These are phyloP conservation scores for Ilex aquifolium DNA, from an alignment of 257 asterid species.

Conservation along the genomic window DNA sequence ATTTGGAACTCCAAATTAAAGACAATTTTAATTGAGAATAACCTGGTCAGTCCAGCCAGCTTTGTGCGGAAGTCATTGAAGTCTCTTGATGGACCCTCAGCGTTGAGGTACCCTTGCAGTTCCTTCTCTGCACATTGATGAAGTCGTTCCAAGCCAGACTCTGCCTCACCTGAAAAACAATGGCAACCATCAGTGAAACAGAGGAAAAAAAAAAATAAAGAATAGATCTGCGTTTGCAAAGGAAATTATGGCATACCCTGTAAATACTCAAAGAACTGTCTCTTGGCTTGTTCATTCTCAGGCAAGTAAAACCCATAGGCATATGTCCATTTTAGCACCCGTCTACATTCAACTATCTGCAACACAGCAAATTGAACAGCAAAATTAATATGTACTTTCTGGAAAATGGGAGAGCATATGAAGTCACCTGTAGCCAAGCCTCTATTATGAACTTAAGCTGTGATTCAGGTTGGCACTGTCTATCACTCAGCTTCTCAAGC, in stretches of 20 bases:
- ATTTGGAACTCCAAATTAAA: not conserved
- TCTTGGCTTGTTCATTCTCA: slow-evolving; percentile 56
- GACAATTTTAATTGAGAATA: slow-evolving; percentile 5
- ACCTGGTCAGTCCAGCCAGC: slow-evolving; percentile 96
- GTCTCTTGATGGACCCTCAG: slow-evolving; percentile 68
- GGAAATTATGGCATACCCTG: slow-evolving; percentile 50
- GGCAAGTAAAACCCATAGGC: slow-evolving; percentile 88
- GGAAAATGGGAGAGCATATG: not conserved
- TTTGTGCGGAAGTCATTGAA: slow-evolving; percentile 88
- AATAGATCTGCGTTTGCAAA: not conserved
- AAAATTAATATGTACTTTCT: not conserved
- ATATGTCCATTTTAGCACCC: slow-evolving; percentile 97
- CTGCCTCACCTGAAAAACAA: slow-evolving; percentile 74
- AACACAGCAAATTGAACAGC: slow-evolving; percentile 6
- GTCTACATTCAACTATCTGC: slow-evolving; percentile 96
- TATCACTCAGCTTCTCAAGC: slow-evolving; percentile 89
- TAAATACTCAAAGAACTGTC: slow-evolving; percentile 87
- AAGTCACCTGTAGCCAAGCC: slow-evolving; percentile 88
- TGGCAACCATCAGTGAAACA: slow-evolving; percentile 3
- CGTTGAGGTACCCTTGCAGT: slow-evolving; percentile 60
- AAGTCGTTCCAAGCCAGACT: slow-evolving; percentile 92
- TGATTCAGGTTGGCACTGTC: slow-evolving; percentile 86
- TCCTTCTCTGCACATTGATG: slow-evolving; percentile 98
- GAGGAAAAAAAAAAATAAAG: too few species aligned
- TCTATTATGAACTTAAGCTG: slow-evolving; percentile 92